A percentile compares a stretch with the other conserved stretches of the same genome.
phyloP scores from a whole-genome alignment of 1,139 yeast genomes.

The Diutina catenulata region DNA sequence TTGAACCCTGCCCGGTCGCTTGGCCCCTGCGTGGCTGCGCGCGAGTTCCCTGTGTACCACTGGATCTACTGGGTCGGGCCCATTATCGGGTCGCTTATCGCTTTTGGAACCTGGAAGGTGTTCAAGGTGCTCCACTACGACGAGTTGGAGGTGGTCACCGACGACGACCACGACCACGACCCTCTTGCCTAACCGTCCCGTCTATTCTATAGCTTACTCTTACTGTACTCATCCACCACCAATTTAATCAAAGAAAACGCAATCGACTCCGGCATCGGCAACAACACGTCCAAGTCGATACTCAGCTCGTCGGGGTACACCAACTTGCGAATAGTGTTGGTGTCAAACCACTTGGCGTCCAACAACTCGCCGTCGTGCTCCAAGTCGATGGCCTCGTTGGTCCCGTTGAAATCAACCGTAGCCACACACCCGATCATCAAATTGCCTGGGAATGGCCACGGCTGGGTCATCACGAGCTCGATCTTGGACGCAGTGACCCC shows the following conservation, averaged over 20 bases:
- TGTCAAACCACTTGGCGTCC: constrained; percentile 78
- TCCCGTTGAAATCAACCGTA: constrained; percentile 50
- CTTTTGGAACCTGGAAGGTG: constrained; percentile 57
- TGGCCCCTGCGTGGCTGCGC: constrained; percentile 71
- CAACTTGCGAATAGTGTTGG: constrained; percentile 36
- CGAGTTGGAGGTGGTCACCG: not conserved
- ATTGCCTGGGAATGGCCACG: constrained; percentile 95
- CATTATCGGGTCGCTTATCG: constrained; percentile 52
- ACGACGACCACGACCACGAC: not conserved
- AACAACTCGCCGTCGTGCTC: constrained; percentile 77
- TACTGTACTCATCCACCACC: constrained; percentile 24
- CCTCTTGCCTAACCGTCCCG: too few relatives aligned
- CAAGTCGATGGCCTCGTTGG: constrained; percentile 48
- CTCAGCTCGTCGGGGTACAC: constrained; percentile 22
- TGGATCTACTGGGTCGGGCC: constrained; percentile 96
- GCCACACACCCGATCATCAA: constrained; percentile 91
- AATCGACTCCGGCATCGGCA: constrained; percentile 32
- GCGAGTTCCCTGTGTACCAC: constrained; percentile 63
- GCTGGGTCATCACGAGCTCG: constrained; percentile 60
- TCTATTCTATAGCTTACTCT: not conserved
- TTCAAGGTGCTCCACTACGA: constrained; percentile 59
- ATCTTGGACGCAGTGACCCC: constrained; percentile 63
- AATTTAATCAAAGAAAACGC: constrained; percentile 30
- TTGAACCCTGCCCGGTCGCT: constrained; percentile 83
- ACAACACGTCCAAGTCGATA: constrained; percentile 16